These are phyloP conservation scores for Kalmusia sp. DNA, from an alignment of 2,329 filamentous ascomycete species.

Conservation along the genomic window DNA sequence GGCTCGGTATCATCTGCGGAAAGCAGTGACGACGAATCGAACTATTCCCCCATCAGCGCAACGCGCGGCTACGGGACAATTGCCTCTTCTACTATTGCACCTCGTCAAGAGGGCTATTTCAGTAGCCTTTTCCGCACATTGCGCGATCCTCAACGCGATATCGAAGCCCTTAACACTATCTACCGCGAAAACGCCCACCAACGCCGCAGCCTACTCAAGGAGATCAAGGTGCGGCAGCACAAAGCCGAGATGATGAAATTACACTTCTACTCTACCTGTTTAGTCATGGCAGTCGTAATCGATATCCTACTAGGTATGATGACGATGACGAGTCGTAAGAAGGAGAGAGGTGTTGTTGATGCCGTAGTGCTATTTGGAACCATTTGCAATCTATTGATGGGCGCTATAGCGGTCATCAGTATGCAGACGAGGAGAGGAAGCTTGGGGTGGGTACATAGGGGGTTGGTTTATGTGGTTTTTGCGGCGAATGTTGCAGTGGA, in stretches of 20 bases:
- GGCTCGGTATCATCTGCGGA: constrained; percentile 44
- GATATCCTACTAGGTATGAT: constrained; percentile 71
- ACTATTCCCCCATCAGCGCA: constrained; percentile 46
- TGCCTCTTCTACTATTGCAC: constrained; percentile 8
- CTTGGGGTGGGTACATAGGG: constrained; percentile 41
- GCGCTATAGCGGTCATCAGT: constrained; percentile 37
- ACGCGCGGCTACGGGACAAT: constrained; percentile 57
- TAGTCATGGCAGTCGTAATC: constrained; percentile 67
- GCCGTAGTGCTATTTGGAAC: constrained; percentile 74
- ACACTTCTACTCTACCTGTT: constrained; percentile 56
- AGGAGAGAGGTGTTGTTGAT: constrained; percentile 74
- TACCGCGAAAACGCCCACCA: constrained; percentile 32
- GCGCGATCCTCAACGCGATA: constrained; percentile 40
- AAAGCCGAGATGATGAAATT: constrained; percentile 45
- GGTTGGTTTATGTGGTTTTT: constrained; percentile 32
- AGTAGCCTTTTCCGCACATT: constrained; percentile 38
- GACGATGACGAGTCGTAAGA: constrained; percentile 71
- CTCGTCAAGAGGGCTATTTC: constrained; percentile 33
- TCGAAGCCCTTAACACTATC: constrained; percentile 48
- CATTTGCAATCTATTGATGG: constrained; percentile 64
- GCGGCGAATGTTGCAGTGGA: constrained; percentile 35
- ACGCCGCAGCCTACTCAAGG: constrained; percentile 56
- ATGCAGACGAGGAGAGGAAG: constrained; percentile 39
- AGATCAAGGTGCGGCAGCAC: constrained; percentile 38
- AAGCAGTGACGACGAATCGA: constrained; percentile 61